Conservation (phyloP, 805 yeast genomes). For the Pichia thaimueangensis region DNA sequence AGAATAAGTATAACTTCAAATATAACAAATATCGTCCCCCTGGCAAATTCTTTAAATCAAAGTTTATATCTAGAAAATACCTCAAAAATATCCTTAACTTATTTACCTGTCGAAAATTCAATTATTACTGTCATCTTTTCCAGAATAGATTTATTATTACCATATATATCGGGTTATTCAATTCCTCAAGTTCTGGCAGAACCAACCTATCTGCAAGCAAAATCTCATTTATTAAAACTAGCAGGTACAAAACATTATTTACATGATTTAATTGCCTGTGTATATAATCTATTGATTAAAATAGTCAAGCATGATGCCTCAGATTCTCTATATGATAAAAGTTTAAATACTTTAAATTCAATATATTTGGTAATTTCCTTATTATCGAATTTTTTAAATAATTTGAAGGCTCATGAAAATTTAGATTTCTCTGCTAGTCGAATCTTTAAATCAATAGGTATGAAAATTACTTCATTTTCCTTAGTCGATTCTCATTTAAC, state of each 20-base stretch:
- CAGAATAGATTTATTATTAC: slow-evolving; percentile 31
- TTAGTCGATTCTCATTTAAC: slow-evolving; percentile 1
- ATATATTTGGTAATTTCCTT: slow-evolving; percentile 3
- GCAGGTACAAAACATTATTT: slow-evolving; percentile 22
- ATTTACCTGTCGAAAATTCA: slow-evolving; percentile 5
- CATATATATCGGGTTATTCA: slow-evolving; percentile 31
- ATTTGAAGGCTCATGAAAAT: slow-evolving; percentile 2
- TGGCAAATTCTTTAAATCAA: not conserved
- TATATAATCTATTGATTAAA: slow-evolving; percentile 9
- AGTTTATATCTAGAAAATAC: not conserved
- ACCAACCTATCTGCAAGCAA: slow-evolving; percentile 29
- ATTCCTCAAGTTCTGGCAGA: slow-evolving; percentile 34
- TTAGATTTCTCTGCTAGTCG: not conserved
- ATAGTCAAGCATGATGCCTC: slow-evolving; percentile 3
- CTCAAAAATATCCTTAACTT: not conserved
- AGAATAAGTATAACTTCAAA: too few species aligned
- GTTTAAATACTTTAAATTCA: slow-evolving; percentile 17
- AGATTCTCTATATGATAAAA: slow-evolving; percentile 12
- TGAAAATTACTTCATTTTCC: slow-evolving; percentile 1
- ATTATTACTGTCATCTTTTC: slow-evolving; percentile 30
- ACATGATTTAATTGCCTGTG: slow-evolving; percentile 25
- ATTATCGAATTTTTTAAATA: slow-evolving; percentile 20
- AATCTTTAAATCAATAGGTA: not conserved
- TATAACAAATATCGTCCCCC: too few species aligned
- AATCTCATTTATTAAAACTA: slow-evolving; percentile 29